Base-by-base conservation (phyloP, 495 filamentous ascomycete species). In the Penicillium crystallinum region DNA sequence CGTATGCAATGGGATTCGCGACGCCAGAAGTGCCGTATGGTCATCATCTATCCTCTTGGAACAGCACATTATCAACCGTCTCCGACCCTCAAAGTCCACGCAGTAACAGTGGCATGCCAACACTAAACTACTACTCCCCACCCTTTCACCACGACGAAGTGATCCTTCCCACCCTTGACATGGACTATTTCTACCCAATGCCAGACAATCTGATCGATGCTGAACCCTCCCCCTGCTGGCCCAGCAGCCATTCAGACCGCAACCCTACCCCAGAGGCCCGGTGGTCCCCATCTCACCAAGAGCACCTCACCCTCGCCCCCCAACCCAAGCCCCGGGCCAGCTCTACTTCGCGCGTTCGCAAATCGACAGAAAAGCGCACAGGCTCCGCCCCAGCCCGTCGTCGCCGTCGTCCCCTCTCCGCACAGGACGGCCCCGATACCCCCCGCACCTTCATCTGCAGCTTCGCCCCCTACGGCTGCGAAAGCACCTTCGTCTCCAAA, bases 401-500 rank as follows among this genome's bases (percentile, higher is more conserved):
- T 3, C 54, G 45, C 1, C 49, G 41, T 10, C 60, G 36, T 7
- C 44, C 36, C 18, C 40, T n/a, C 23, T 35, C 54, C 4, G 62
- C 29, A 61, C 63, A 55, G 19, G 47, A 57, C 2, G 43, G 6
- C 29, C 6, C 2, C 29, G 29, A 46, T 0, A 74, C 82, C 46
- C 77, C 75, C 2, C 83, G 88, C 3, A 83, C 86, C 0, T 96
- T 91, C 65, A 70, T 77, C 41, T 97, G 92, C 72, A 85, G 86
- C 52, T 92, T 96, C 70, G 68, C 81, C 11, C 83, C 81, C 47
- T 95, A 92, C 52, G 88, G 85, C n/a, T 98, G 93, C 65, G 65
- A 65, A 6, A 90, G 87, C 57, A 90, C 83, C 0, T 97, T 98
- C 62, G 84, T 83, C 9, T 91, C 88, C 31, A 96, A 96, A 67